Evolutionary conservation across 768 basidiomycete species (phyloP).

Genomic region (Russula sp.): DNA sequence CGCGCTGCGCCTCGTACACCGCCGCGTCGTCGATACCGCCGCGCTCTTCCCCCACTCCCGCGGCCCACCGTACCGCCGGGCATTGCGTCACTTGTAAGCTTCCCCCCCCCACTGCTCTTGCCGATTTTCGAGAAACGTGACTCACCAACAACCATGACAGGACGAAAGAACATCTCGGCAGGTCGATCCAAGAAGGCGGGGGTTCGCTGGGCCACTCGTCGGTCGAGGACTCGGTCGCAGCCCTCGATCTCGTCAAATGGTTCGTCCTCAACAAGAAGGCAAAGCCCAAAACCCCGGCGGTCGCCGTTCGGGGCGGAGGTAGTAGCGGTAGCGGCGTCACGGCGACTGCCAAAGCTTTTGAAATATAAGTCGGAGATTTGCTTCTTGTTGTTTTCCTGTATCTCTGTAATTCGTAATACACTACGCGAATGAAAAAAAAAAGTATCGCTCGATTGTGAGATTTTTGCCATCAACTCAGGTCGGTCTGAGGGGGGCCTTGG

Average conservation of each 20-base stretch:
- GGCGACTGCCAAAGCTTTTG: neutral
- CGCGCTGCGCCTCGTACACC: conserved; percentile 83
- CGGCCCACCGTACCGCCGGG: conserved; percentile 70
- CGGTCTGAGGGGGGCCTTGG: no score
- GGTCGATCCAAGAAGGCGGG: conserved; percentile 76
- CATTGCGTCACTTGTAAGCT: conserved; percentile 73
- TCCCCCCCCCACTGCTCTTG: neutral
- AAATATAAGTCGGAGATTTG: neutral
- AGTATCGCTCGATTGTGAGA: neutral
- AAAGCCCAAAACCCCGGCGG: conserved; percentile 17
- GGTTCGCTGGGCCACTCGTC: conserved; percentile 80
- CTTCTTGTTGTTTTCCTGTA: neutral
- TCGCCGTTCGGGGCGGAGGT: neutral
- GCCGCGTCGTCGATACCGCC: conserved; percentile 80
- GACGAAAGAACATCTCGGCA: conserved; percentile 74
- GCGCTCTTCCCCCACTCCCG: conserved; percentile 80
- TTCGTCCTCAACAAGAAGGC: conserved; percentile 60
- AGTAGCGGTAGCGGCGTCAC: neutral
- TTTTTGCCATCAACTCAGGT: neutral
- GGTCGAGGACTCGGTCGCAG: conserved; percentile 82
- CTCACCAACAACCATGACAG: conserved; percentile 35
- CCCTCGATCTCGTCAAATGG: conserved; percentile 85
- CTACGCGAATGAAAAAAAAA: neutral
- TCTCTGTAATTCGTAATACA: neutral
- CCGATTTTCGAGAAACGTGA: conserved; percentile 2